Base-by-base conservation (phyloP, 2,329 filamentous ascomycete species). In the Trichoderma sp. region DNA sequence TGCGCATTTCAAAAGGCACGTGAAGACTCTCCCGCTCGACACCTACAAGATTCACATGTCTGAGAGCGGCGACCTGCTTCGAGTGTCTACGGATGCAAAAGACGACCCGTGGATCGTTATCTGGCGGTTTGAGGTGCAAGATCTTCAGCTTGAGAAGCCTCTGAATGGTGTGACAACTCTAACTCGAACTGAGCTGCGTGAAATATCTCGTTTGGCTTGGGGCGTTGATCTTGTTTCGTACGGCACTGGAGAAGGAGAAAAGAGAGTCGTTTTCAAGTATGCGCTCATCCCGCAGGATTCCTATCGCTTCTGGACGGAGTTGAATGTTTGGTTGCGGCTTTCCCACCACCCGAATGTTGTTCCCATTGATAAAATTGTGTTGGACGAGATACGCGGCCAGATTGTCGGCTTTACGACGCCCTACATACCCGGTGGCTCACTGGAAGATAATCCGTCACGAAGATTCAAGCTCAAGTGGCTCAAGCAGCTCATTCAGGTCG, bases 271-370 rank as follows among this genome's bases (percentile, higher is more conserved):
- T 5, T 81, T 81, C 72, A 81, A 81, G 64, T 81, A 81, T 67
- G 78, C 76, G 70, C 76, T 77, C 27, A 43, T 76, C 33, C 64
- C 53, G 16, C 72, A 75, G 29, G 65, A 71, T 49, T 24, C 73
- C 14, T 21, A 65, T 3, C 69, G 43, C 35, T 64, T 71, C 10
- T 82, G 79, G 79, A 58, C 78, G 31, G 81, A 82, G 71, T 73
- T 79, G 72, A 78, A 79, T 68, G 71, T 79, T 5, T 75, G 74
- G 72, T 76, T 78, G 70, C 76, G 77, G 40, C 75, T 82, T 1
- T 79, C 80, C 4, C 68, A 63, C 40, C 79, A 82, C 69, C 76
- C 78, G 3, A 77, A 81, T 37, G 77, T 82, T n/a, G 74, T 81
- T 4, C 74, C 75, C 2, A 77, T 81, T 60, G 78, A 81, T 55